Percentiles rank a stretch among this genome's conserved stretches.
Conservation (phyloP, 2,329 filamentous ascomycete species). For the Fusarium lyarnte region DNA sequence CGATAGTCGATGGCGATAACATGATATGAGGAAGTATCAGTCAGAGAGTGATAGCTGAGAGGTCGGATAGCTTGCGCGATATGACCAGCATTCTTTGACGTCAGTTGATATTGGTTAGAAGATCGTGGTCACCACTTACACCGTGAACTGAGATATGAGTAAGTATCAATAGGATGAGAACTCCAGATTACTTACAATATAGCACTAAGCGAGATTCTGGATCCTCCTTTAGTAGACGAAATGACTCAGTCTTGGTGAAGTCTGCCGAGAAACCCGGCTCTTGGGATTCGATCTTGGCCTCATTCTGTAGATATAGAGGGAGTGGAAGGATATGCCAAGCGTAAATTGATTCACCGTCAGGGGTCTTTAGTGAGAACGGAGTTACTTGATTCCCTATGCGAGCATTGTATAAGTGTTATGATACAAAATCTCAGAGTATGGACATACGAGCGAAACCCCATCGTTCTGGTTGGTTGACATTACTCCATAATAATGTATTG, state of each 20-base stretch:
- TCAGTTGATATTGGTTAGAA: constrained; percentile 24
- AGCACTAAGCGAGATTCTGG: constrained; percentile 71
- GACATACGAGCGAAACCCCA: constrained; percentile 84
- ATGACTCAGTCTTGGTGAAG: constrained; percentile 66
- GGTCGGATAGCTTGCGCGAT: constrained; percentile 82
- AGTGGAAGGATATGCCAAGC: constrained; percentile 92
- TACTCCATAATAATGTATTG: constrained; percentile 75
- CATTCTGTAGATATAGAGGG: constrained; percentile 77
- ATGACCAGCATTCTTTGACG: constrained; percentile 80
- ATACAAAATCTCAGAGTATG: not conserved
- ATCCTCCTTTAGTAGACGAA: constrained; percentile 70
- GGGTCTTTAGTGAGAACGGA: constrained; percentile 79
- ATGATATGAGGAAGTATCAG: constrained; percentile 78
- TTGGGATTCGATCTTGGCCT: constrained; percentile 67
- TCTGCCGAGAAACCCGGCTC: constrained; percentile 60
- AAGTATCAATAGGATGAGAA: not conserved
- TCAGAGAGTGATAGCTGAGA: constrained; percentile 79
- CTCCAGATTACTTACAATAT: constrained; percentile 60
- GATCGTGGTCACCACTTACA: constrained; percentile 53
- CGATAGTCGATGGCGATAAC: constrained; percentile 92
- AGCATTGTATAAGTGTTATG: constrained; percentile 4
- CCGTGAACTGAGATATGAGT: constrained; percentile 64
- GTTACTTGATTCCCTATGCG: constrained; percentile 82
- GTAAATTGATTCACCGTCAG: constrained; percentile 81
- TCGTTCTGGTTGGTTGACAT: constrained; percentile 78